Evolutionary conservation across 2,329 filamentous ascomycete species (phyloP), one percentile per base, ranked within the genome.

Genomic region (Dactylonectria macrodidyma): DNA sequence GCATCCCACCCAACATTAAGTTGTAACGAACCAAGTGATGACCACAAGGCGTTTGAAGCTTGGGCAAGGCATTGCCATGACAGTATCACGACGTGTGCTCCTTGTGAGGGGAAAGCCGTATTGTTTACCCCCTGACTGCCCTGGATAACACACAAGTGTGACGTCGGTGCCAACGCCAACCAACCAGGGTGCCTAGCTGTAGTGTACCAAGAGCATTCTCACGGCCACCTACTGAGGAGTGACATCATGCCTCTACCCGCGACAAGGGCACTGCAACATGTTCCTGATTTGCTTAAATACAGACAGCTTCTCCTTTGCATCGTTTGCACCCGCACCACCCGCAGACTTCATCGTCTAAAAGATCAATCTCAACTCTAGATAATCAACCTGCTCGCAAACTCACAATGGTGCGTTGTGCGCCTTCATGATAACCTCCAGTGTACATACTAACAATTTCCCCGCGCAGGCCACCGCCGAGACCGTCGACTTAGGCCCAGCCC

Each of bases 381-480:
- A 51, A 57, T n/a, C 36, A 47, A 30, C 7, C 7, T 7, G 26
- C 26, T 30, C 7, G 26, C 26, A 30, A 30, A 5, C 51, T 44
- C 10, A 62, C 46, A 73, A 75, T 75, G 73, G 73, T 75, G 68
- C 19, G 16, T 19, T n/a, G 3, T 30, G 2, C 12, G 4, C 24
- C 26, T 7, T 30, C 24, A 38, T 38, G 41, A 50, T 22, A 33
- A 16, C 12, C 11, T 22, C 22, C 16, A 38, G 26, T 19, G 19
- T 48, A 19, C 11, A 16, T 19, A 47, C 54, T 75, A 30, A 69
- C 63, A 6, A 26, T 30, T 30, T 2, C 8, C 34, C 16, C 24
- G 10, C 24, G 11, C 66, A 87, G 86, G 86, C 85, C 51, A 86
- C 84, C 63, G 81, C 82, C 56, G 86, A 88, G n/a, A 89, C 87